These are phyloP conservation scores for Pseudotulostoma volvatum DNA, from an alignment of 495 filamentous ascomycete genomes.

Conservation along the genomic window DNA sequence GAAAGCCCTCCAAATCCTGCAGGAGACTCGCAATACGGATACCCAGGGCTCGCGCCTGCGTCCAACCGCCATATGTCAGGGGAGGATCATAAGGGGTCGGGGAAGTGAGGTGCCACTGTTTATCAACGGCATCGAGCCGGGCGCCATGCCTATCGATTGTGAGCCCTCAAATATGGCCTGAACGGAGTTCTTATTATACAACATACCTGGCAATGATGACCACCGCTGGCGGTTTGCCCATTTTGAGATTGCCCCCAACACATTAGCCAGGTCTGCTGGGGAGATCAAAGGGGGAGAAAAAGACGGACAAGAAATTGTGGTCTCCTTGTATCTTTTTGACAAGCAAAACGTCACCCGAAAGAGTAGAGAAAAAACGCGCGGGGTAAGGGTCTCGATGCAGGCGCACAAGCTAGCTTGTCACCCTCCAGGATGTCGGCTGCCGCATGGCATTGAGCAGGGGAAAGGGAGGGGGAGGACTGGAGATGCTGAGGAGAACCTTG, in stretches of 20 bases:
- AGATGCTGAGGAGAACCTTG: no score
- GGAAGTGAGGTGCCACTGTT: slow-evolving; percentile 89
- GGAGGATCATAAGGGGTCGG: slow-evolving; percentile 92
- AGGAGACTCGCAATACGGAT: slow-evolving; percentile 63
- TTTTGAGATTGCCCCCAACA: no score
- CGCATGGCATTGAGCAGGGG: no score
- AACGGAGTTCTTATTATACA: neutral
- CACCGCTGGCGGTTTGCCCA: slow-evolving; percentile 45
- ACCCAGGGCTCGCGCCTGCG: slow-evolving; percentile 64
- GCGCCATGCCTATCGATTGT: slow-evolving; percentile 56
- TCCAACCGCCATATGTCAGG: slow-evolving; percentile 88
- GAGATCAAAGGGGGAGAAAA: neutral
- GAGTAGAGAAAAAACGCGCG: neutral
- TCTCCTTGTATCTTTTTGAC: neutral
- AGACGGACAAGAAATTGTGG: neutral
- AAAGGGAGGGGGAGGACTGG: no score
- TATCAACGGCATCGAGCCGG: slow-evolving; percentile 82
- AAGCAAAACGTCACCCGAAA: neutral
- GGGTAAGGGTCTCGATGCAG: neutral
- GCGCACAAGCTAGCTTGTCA: neutral
- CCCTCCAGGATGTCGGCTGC: no score
- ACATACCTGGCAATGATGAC: slow-evolving; percentile 71
- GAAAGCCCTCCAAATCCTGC: slow-evolving; percentile 21
- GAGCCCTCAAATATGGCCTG: slow-evolving; percentile 2
- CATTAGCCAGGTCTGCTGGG: neutral